Conservation (phyloP, 2,329 filamentous ascomycete species). For the Penicillium occitanis region DNA sequence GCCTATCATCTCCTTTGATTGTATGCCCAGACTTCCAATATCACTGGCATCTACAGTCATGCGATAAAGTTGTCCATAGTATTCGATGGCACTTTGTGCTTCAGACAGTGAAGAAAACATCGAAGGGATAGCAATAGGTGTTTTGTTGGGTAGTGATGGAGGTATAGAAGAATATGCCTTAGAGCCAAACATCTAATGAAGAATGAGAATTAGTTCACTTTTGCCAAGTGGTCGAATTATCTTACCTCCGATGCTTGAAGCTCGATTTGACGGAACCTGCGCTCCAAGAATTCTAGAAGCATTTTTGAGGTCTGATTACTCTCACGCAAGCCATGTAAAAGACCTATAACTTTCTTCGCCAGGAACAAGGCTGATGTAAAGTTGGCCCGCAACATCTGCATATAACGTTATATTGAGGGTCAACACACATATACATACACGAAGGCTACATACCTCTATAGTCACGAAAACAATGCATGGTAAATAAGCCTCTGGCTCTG, state of each 20-base stretch:
- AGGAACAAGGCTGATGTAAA: constrained; percentile 3
- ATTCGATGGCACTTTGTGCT: constrained; percentile 7
- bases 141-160: background rate
- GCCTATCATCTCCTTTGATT: background rate
- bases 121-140: background rate
- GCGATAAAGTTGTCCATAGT: constrained; percentile 10
- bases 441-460: constrained; percentile 3
- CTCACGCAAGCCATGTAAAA: background rate
- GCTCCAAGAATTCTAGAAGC: constrained; percentile 7
- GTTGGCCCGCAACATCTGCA: constrained; percentile 16
- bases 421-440: background rate
- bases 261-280: constrained; percentile 6
- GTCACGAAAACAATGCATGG: constrained; percentile 15
- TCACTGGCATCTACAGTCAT: constrained; percentile 3
- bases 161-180: background rate
- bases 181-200: background rate
- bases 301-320: constrained; percentile 4
- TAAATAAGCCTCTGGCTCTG: background rate
- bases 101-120: constrained; percentile 10
- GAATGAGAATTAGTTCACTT: background rate
- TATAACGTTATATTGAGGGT: background rate
- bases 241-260: constrained; percentile 11
- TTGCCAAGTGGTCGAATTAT: background rate
- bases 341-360: constrained; percentile 4
- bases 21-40: background rate